phyloP scores from a whole-genome alignment of 257 asterid genomes.

The Coffea eugenioides region DNA sequence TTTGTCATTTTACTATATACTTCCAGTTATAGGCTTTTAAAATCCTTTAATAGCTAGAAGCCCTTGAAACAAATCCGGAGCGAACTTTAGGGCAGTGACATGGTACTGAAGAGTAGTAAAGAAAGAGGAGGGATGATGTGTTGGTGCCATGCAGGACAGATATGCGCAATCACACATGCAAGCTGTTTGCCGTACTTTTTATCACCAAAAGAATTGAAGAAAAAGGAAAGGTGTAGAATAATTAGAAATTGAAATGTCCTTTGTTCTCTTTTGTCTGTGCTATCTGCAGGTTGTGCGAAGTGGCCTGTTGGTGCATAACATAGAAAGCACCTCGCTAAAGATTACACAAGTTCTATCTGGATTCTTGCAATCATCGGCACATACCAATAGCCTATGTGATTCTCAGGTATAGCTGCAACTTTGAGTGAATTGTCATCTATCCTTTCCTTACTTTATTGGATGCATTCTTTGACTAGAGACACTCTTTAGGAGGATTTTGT shows the following conservation, averaged over 20 bases:
- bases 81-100: conserved; percentile 5
- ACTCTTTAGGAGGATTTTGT: neutral
- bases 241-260: neutral
- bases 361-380: conserved; percentile 44
- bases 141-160: conserved; percentile 2
- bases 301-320: conserved; percentile 57
- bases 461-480: neutral
- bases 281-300: conserved; percentile 61
- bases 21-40: neutral
- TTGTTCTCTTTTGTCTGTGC: neutral
- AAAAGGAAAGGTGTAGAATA: neutral
- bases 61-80: neutral
- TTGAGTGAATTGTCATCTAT: neutral
- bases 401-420: conserved; percentile 47
- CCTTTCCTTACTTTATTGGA: neutral
- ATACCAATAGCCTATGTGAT: conserved; percentile 39
- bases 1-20: neutral
- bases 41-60: neutral
- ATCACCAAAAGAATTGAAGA: neutral
- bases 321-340: conserved; percentile 53
- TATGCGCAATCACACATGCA: neutral
- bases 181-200: neutral
- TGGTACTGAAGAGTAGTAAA: neutral
- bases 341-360: conserved; percentile 46
- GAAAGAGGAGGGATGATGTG: neutral